Conservation (phyloP, 2,329 filamentous ascomycete genomes). For the Neoscytalidium dimidiatum region DNA sequence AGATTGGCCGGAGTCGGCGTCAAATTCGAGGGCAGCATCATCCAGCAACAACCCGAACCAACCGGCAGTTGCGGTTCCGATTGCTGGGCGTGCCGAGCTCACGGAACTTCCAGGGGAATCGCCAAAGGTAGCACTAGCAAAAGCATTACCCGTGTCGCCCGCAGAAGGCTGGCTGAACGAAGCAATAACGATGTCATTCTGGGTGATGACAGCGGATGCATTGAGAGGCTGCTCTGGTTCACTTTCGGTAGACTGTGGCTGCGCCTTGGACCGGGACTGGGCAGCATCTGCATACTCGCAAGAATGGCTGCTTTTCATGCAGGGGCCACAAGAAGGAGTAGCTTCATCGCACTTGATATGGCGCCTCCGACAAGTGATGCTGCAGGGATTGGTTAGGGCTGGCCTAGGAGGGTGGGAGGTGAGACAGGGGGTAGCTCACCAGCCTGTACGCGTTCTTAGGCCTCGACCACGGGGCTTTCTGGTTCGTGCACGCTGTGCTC, state of each 20-base stretch:
- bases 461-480: constrained; percentile 47
- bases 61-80: constrained; percentile 1
- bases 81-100: not conserved
- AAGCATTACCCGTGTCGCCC: not conserved
- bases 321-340: constrained; percentile 46
- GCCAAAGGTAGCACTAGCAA: not conserved
- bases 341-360: constrained; percentile 56
- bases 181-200: not conserved
- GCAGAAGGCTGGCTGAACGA: not conserved
- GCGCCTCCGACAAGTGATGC: constrained; percentile 48
- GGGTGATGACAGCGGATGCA: not conserved
- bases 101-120: constrained; percentile 6
- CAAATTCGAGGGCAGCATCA: constrained; percentile 9
- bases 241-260: not conserved
- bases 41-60: constrained; percentile 20
- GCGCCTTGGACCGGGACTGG: not conserved
- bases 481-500: not conserved
- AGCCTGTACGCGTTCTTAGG: constrained; percentile 48
- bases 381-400: constrained; percentile 22
- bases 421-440: constrained; percentile 27
- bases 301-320: constrained; percentile 44
- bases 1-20: not conserved
- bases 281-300: constrained; percentile 37
- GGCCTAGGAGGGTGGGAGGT: not conserved
- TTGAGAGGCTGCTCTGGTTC: not conserved